These are phyloP conservation scores for Nakazawaea ishiwadae DNA, from an alignment of 805 yeast species.

Conservation along the genomic window DNA sequence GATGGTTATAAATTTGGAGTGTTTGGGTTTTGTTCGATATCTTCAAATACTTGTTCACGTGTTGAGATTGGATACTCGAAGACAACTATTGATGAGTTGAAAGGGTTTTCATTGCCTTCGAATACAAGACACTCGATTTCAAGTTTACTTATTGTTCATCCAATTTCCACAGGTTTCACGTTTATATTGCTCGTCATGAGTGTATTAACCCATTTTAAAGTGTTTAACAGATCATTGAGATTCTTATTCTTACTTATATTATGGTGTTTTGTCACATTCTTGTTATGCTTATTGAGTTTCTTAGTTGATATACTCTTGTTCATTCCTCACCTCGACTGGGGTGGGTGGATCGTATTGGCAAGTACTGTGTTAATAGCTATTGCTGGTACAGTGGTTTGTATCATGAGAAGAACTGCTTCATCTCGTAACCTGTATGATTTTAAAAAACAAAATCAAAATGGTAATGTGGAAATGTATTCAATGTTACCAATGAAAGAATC, in stretches of 20 bases:
- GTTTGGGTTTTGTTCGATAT: constrained; percentile 54
- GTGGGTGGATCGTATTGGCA: constrained; percentile 79
- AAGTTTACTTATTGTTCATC: constrained; percentile 60
- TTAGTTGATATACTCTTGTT: constrained; percentile 79
- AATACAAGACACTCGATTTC: constrained; percentile 56
- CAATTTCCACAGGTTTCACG: constrained; percentile 56
- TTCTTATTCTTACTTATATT: constrained; percentile 49
- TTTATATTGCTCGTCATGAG: constrained; percentile 38
- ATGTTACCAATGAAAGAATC: constrained; percentile 10
- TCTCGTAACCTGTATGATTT: constrained; percentile 33
- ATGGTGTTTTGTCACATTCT: constrained; percentile 62
- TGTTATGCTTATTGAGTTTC: constrained; percentile 68
- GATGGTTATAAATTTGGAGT: constrained; percentile 58
- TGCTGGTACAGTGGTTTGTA: constrained; percentile 61
- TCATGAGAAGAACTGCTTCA: constrained; percentile 63
- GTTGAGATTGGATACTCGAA: constrained; percentile 40
- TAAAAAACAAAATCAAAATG: constrained; percentile 13
- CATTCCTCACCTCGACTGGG: constrained; percentile 68
- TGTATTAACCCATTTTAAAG: constrained; percentile 32
- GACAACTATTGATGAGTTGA: constrained; percentile 25
- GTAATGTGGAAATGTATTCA: constrained; percentile 8
- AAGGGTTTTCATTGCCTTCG: constrained; percentile 50
- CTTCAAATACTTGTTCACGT: constrained; percentile 30
- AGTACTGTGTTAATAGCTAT: constrained; percentile 64
- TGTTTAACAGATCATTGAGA: constrained; percentile 27